A percentile compares a stretch with the other conserved stretches of the same genome.
Conservation (phyloP, 2,329 filamentous ascomycete species). For the Fusarium coffeatum region DNA sequence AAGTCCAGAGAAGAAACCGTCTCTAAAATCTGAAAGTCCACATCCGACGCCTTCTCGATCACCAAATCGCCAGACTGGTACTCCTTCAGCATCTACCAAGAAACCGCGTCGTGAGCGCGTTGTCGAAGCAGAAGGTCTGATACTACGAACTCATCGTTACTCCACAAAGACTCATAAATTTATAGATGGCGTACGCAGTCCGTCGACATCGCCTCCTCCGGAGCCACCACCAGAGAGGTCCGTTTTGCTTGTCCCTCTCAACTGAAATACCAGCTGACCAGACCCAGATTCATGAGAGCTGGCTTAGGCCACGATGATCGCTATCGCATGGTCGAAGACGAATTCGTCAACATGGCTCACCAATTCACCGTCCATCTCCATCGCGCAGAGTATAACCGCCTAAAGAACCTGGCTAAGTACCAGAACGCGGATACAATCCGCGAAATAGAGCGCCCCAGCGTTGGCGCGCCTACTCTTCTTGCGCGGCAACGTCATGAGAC, state of each 20-base stretch:
- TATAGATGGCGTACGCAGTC: slow-evolving; percentile 49
- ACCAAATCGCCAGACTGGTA: slow-evolving; percentile 2
- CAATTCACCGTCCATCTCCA: slow-evolving; percentile 80
- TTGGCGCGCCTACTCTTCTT: slow-evolving; percentile 51
- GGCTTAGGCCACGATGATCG: slow-evolving; percentile 75
- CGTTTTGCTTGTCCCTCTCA: not conserved
- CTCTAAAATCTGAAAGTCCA: slow-evolving; percentile 22
- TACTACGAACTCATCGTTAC: not conserved
- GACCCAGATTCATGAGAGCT: slow-evolving; percentile 69
- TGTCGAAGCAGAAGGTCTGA: slow-evolving; percentile 42
- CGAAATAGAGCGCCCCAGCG: slow-evolving; percentile 64
- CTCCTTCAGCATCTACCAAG: slow-evolving; percentile 19
- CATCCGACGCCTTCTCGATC: slow-evolving; percentile 1
- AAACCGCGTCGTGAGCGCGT: slow-evolving; percentile 40
- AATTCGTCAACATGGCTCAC: slow-evolving; percentile 75
- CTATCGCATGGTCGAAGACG: slow-evolving; percentile 88
- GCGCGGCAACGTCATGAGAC: slow-evolving; percentile 41
- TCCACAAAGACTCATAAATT: not conserved
- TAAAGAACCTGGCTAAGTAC: slow-evolving; percentile 67
- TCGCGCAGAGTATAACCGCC: slow-evolving; percentile 78
- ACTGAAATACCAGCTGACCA: not conserved
- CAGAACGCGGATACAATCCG: slow-evolving; percentile 65
- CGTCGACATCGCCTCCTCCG: slow-evolving; percentile 65
- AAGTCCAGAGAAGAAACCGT: slow-evolving; percentile 10
- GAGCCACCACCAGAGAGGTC: slow-evolving; percentile 61